These are phyloP conservation scores for Rhizopogon vinicolor DNA, from an alignment of 768 basidiomycete genomes.

Conservation along the genomic window DNA sequence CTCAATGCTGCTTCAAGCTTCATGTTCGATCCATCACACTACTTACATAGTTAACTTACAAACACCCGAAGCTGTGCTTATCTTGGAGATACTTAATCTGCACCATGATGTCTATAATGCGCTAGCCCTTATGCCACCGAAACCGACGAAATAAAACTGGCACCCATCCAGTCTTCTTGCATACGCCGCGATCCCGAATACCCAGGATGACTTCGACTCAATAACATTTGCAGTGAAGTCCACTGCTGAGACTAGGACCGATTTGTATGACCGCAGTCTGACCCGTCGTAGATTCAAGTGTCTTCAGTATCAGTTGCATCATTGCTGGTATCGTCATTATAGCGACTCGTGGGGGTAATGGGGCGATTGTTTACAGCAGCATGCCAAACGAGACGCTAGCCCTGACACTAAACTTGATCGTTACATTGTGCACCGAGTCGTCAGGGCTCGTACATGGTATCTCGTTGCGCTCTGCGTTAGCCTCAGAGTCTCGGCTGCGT, in stretches of 20 bases:
- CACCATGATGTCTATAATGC: background rate
- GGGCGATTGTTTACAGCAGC: constrained; percentile 7
- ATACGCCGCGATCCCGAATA: background rate
- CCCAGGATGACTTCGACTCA: background rate
- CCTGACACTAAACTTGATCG: constrained; percentile 21
- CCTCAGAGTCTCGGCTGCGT: too few relatives aligned
- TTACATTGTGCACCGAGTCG: constrained; percentile 24
- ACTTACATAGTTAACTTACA: too few relatives aligned
- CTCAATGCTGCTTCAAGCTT: too few relatives aligned
- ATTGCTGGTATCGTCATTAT: constrained; percentile 11
- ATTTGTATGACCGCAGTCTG: constrained; percentile 24
- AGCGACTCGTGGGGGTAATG: background rate
- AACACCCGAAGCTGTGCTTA: too few relatives aligned
- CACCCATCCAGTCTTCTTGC: background rate
- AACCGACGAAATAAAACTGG: background rate
- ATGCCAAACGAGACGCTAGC: constrained; percentile 9
- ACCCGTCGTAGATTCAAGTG: constrained; percentile 15
- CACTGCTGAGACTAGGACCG: constrained; percentile 12
- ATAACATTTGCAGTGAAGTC: background rate
- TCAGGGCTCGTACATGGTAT: constrained; percentile 11
- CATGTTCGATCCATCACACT: too few relatives aligned
- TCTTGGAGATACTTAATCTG: background rate
- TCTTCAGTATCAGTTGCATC: constrained; percentile 21
- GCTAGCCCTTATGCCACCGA: background rate
- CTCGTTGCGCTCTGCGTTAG: too few relatives aligned